Percentiles rank a stretch among this genome's conserved stretches.
These are phyloP conservation scores for Perkinsus olseni DNA, from an alignment of 169 alveolate genomes.

Conservation along the genomic window DNA sequence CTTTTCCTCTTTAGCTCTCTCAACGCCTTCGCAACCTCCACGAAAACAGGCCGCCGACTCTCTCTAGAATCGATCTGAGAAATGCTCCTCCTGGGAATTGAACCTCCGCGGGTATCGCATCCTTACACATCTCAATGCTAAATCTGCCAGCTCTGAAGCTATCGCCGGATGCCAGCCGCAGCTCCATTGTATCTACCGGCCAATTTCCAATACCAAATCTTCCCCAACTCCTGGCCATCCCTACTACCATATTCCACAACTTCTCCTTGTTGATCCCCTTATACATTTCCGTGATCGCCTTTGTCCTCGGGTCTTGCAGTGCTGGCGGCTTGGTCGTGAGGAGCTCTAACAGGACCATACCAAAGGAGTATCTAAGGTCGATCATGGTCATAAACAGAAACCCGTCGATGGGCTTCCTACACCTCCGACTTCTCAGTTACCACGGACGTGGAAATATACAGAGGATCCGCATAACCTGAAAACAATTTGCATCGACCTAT, in stretches of 20 bases:
- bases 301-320: neutral
- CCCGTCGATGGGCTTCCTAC: neutral
- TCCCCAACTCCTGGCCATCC: neutral
- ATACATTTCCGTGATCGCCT: neutral
- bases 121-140: neutral
- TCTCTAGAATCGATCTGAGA: neutral
- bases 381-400: neutral
- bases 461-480: constrained; percentile 6
- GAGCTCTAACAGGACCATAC: constrained; percentile 18
- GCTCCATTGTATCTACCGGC: neutral
- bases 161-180: neutral
- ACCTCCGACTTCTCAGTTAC: constrained; percentile 9
- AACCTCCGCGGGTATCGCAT: neutral
- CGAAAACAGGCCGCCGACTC: neutral
- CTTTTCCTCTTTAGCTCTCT: neutral
- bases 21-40: neutral
- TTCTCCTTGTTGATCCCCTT: neutral
- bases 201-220: neutral
- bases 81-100: neutral
- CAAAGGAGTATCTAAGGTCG: constrained; percentile 13
- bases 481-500: neutral
- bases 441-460: neutral
- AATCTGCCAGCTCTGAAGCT: neutral
- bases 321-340: constrained; percentile 23
- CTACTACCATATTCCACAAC: neutral